Conservation (phyloP, 495 filamentous ascomycete species). For the Xanthoparmelia taractica region DNA sequence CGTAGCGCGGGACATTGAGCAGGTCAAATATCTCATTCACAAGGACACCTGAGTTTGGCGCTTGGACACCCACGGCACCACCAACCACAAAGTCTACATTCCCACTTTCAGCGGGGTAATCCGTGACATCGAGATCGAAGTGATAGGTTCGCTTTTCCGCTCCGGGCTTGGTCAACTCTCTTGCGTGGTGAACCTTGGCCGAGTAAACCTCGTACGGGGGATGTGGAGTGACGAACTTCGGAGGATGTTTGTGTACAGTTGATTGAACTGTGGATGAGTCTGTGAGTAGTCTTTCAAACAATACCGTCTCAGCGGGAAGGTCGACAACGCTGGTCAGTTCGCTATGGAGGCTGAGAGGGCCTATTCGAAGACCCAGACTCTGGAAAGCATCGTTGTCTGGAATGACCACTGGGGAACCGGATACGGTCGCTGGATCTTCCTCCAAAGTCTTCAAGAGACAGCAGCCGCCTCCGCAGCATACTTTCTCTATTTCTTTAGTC, state of each 20-base stretch:
- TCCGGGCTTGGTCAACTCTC: slow-evolving; percentile 82
- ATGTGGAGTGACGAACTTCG: slow-evolving; percentile 88
- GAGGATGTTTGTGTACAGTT: slow-evolving; percentile 49
- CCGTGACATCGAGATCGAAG: slow-evolving; percentile 92
- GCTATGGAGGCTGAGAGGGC: slow-evolving; percentile 58
- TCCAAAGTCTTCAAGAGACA: slow-evolving; percentile 61
- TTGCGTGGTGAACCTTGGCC: slow-evolving; percentile 69
- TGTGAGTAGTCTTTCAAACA: slow-evolving; percentile 46
- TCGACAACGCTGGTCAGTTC: slow-evolving; percentile 60
- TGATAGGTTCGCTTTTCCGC: slow-evolving; percentile 95
- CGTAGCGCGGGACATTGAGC: slow-evolving; percentile 64
- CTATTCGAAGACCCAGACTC: slow-evolving; percentile 66
- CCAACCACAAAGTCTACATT: slow-evolving; percentile 92
- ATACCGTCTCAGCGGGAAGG: slow-evolving; percentile 66
- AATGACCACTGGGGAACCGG: slow-evolving; percentile 49
- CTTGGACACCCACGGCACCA: slow-evolving; percentile 86
- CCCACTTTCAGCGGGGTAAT: slow-evolving; percentile 79
- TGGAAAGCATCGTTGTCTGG: slow-evolving; percentile 81
- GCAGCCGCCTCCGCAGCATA: slow-evolving; percentile 91
- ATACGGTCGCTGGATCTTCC: slow-evolving; percentile 46
- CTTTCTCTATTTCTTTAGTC: slow-evolving; percentile 49
- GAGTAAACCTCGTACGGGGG: slow-evolving; percentile 85
- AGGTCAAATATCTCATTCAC: slow-evolving; percentile 80
- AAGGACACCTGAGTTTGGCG: slow-evolving; percentile 68
- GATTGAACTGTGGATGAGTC: slow-evolving; percentile 18